Base-by-base conservation (phyloP, 2,329 filamentous ascomycete species). In the Apiospora hydei region DNA sequence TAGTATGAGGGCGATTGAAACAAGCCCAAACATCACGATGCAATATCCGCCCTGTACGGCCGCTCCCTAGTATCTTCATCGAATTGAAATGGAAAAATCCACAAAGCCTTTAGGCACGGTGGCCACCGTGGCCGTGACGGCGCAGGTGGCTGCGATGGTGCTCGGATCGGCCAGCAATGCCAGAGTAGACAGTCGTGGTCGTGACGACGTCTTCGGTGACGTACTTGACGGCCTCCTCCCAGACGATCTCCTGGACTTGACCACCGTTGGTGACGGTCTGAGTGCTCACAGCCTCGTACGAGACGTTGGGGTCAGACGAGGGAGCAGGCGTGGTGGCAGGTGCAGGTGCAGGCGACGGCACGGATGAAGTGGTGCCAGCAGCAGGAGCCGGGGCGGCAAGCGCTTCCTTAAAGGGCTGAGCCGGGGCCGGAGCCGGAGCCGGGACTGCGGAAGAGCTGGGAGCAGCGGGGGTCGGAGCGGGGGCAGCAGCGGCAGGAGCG, bases 181-280 rank as follows among this genome's bases (percentile, higher is more conserved):
- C 82, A n/a, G 70, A 34, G 21, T 46, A 43, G 11, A 84, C 80
- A 0, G 85, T 85, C 6, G 82, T 79, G 2, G 84, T 84, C 30
- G 81, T 79, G 34, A 83, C 82, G 18, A 82, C 77, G 38, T 84
- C 78, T 71, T 85, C 80, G 0, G 87, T 89, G 21, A 89, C 86
- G 69, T 86, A 89, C 41, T 90, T 84, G 5, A 85, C 77, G 66
- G 88, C 84, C 80, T 90, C 84, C 70, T 88, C 86, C 85, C 88
- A 89, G 16, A 90, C 79, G 30, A 92, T 85, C 81, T 91, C 86
- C 73, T 84, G 84, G 16, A 92, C 87, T 8, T 85, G 76, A 64
- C 84, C 83, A 69, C 85, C 85, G 11, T 82, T 81, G 24, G 88
- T 90, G 67, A 86, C 73, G 73, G 84, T 90, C 75, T 89, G 80